phyloP scores from a whole-genome alignment of 768 basidiomycete species.

The Leccinum aurantiacum region DNA sequence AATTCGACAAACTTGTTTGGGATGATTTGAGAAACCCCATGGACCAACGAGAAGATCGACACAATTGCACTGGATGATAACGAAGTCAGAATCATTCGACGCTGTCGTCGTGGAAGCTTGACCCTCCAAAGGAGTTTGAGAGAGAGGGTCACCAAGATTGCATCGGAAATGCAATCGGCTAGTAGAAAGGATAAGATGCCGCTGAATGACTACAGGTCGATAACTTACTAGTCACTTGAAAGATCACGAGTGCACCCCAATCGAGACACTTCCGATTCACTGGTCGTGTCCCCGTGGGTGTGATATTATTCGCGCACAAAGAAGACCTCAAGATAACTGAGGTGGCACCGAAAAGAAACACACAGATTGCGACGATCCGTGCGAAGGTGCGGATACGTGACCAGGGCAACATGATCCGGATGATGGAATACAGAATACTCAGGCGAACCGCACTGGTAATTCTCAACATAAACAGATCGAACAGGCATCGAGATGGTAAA shows the following conservation, averaged over 20 bases:
- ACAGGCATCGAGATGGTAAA: background rate
- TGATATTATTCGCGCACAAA: background rate
- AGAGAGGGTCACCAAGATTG: background rate
- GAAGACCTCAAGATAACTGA: background rate
- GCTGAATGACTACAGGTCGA: background rate
- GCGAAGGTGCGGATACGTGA: background rate
- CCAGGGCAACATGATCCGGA: background rate
- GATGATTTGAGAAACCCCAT: background rate
- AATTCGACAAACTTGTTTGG: background rate
- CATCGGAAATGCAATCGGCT: background rate
- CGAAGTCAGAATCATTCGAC: slow-evolving; percentile 16
- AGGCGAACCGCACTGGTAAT: background rate
- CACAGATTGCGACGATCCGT: background rate
- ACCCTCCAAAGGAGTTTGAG: slow-evolving; percentile 14
- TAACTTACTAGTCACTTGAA: background rate
- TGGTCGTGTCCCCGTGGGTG: background rate
- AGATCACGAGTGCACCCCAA: background rate
- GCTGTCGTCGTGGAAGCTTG: slow-evolving; percentile 15
- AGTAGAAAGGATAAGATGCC: background rate
- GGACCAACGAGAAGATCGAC: slow-evolving; percentile 1
- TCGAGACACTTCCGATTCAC: background rate
- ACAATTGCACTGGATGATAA: slow-evolving; percentile 14
- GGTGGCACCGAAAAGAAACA: background rate
- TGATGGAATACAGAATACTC: background rate
- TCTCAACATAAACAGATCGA: background rate